Evolutionary conservation across 1,284 basidiomycete species (phyloP), one percentile per base, ranked within the genome.

Genomic region (Blastosporella zonata): DNA sequence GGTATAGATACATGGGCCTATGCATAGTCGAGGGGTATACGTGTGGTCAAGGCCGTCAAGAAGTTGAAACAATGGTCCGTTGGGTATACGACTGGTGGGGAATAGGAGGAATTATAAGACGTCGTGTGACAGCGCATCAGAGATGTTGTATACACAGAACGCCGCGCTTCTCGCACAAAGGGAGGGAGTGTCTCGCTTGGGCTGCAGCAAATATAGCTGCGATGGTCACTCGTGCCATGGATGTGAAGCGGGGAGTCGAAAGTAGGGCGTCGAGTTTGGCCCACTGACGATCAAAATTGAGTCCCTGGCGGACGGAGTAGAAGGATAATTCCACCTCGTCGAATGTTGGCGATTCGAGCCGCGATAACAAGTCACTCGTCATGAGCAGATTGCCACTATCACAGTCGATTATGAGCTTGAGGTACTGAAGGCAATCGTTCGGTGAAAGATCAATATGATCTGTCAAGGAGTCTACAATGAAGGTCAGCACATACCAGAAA

Each of bases 371-470:
- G 27, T 31, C 25, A 10, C 36, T 33, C 3, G 47, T 37, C 43
- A 55, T 47, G 13, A n/a, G 12, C 6, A 55, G 37, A 22, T 52
- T 41, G 23, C 17, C 18, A 41, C 27, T 40, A 40, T 55, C 47
- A 20, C 47, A 52, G 42, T 55, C 50, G 33, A 55, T 55, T 34
- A 34, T 40, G 23, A 55, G 47, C 22, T 50, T 49, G 18, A 55
- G 50, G 35, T 45, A 49, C 36, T 27, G 43, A 28, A 52, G 50
- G 36, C 33, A 43, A 3, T 36, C 9, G 27, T 49, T 48, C 13
- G 36, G 34, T n/a, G 54, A 55, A 31, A 55, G 47, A 37, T 52
- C 40, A 17, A 52, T 13, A 33, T 52, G 44, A 20, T 28, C 13
- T n/a, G 46, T 28, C 31, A 55, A 25, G 2, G 47, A 43, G 37